A percentile compares a stretch with the other conserved stretches of the same genome.
Evolutionary conservation across 805 yeast species (phyloP).

Genomic region (Cyberlindnera sargentensis): DNA sequence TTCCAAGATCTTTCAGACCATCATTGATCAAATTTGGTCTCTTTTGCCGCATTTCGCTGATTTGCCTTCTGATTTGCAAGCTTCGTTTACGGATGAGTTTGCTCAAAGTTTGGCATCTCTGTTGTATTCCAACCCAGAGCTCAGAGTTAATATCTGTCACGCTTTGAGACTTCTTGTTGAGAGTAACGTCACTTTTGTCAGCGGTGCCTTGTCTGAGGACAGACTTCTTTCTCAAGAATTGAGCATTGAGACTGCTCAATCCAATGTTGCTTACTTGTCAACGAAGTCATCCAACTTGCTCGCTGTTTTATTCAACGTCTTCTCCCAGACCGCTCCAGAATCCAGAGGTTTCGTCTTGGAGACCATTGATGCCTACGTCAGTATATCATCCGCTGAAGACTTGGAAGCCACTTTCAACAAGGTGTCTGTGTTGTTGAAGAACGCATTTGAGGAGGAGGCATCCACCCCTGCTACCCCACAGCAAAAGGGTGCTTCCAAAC

Average conservation of each 20-base stretch:
- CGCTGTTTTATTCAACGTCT: conserved; percentile 87
- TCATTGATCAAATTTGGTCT: conserved; percentile 89
- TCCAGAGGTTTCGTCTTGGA: conserved; percentile 81
- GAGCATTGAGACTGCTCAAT: conserved; percentile 46
- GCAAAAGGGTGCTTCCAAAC: conserved; percentile 35
- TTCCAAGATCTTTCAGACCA: conserved; percentile 72
- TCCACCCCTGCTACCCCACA: conserved; percentile 24
- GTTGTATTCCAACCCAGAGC: conserved; percentile 65
- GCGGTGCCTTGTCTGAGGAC: conserved; percentile 53
- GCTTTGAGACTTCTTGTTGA: conserved; percentile 73
- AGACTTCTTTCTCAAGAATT: conserved; percentile 53
- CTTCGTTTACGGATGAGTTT: conserved; percentile 64
- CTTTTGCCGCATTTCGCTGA: conserved; percentile 84
- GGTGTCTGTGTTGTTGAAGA: conserved; percentile 71
- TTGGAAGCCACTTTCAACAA: conserved; percentile 74
- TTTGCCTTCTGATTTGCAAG: conserved; percentile 66
- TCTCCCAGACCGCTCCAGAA: conserved; percentile 80
- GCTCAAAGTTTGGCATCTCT: conserved; percentile 70
- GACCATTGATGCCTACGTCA: conserved; percentile 74
- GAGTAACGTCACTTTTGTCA: conserved; percentile 57
- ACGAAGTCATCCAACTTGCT: conserved; percentile 66
- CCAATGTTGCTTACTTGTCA: conserved; percentile 57
- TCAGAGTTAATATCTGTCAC: conserved; percentile 79
- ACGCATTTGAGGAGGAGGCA: conserved; percentile 59
- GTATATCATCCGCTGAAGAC: conserved; percentile 60